A percentile compares a stretch with the other conserved stretches of the same genome.
These are phyloP conservation scores for Rhizoclosmatium globosum DNA, from an alignment of 192 early-diverging fungal genomes.

Conservation along the genomic window DNA sequence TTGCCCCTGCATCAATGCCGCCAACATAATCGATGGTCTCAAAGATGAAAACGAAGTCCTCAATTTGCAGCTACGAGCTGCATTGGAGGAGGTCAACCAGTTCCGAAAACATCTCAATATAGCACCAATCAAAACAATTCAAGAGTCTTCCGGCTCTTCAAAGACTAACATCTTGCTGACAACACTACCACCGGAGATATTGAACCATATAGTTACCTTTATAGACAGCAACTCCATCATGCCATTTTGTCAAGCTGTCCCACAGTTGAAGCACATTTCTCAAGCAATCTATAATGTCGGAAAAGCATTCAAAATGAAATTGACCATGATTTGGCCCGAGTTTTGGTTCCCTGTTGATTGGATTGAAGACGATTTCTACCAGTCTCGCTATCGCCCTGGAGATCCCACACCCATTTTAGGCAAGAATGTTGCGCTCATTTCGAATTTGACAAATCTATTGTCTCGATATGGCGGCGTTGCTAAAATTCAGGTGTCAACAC, in stretches of 20 bases:
- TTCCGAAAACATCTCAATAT: no score
- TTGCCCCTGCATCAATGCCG: no score
- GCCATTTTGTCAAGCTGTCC: background rate
- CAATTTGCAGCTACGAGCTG: no score
- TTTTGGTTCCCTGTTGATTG: constrained; percentile 11
- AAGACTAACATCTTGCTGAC: no score
- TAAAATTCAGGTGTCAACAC: background rate
- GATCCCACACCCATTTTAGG: background rate
- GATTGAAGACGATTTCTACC: background rate
- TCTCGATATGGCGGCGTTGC: background rate
- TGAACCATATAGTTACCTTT: no score
- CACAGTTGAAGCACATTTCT: background rate
- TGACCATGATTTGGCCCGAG: background rate
- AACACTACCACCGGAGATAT: no score
- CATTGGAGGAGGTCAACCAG: no score
- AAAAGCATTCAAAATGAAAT: background rate
- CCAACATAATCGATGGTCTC: no score
- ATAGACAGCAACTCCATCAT: background rate
- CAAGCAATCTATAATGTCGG: background rate
- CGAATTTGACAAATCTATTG: background rate
- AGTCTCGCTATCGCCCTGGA: background rate
- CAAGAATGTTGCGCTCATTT: background rate
- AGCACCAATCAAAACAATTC: no score
- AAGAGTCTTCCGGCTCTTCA: no score
- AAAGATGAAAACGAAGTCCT: no score